Conservation (phyloP, 441 rosid genomes). For the Hypseocharis bilobata region DNA sequence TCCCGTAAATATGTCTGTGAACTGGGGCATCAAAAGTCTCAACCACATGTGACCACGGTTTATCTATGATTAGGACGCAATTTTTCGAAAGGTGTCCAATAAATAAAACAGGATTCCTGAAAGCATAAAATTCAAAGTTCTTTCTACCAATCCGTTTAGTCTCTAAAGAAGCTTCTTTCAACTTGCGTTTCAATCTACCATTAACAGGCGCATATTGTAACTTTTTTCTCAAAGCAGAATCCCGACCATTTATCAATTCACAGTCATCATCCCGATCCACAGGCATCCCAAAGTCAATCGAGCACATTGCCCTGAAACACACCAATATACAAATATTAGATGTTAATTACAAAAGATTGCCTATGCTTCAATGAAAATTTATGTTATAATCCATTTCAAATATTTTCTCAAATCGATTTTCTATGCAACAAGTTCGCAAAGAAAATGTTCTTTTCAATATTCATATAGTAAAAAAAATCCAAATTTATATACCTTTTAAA, state of each 20-base stretch:
- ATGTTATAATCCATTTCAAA: neutral
- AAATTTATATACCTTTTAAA: too few species aligned
- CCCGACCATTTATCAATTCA: constrained; percentile 33
- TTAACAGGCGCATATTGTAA: constrained; percentile 32
- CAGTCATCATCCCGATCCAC: constrained; percentile 50
- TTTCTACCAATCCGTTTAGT: constrained; percentile 37
- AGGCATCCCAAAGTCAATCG: constrained; percentile 64
- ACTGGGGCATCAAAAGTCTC: constrained; percentile 57
- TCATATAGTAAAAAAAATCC: too few species aligned
- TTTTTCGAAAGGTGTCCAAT: constrained; percentile 64
- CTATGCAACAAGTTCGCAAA: too few species aligned
- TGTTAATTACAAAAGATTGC: neutral
- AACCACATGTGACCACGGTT: constrained; percentile 86
- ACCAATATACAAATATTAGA: constrained; percentile 12
- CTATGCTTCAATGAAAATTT: neutral
- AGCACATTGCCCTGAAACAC: constrained; percentile 64
- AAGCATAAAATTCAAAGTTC: constrained; percentile 58
- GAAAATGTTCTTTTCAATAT: too few species aligned
- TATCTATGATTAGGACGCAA: constrained; percentile 71
- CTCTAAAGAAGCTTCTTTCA: constrained; percentile 39
- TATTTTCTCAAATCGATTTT: too few species aligned
- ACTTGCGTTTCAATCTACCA: constrained; percentile 45
- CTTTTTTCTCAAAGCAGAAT: constrained; percentile 31
- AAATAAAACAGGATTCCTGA: constrained; percentile 75
- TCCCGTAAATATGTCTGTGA: constrained; percentile 86